These are phyloP conservation scores for Penicillium decumbens DNA, from an alignment of 2,329 filamentous ascomycete genomes.

Conservation along the genomic window DNA sequence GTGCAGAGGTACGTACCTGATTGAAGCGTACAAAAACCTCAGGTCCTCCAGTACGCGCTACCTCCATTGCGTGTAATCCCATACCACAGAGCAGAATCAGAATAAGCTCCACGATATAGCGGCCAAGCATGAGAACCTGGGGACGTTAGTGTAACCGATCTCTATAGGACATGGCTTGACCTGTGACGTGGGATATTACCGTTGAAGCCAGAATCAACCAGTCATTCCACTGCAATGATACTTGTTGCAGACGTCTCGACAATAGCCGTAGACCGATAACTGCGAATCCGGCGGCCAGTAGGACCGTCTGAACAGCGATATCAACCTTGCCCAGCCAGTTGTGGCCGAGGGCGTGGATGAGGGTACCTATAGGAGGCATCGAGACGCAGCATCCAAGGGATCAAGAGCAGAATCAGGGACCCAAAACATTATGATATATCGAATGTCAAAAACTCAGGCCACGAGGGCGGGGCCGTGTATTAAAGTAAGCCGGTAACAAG, in stretches of 20 bases:
- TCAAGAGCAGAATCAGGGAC: background rate
- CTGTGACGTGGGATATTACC: conserved; percentile 4
- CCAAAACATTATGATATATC: background rate
- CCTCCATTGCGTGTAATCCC: conserved; percentile 17
- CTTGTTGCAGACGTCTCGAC: conserved; percentile 13
- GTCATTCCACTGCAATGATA: conserved; percentile 15
- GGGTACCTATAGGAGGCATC: conserved; percentile 10
- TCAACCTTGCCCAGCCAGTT: conserved; percentile 20
- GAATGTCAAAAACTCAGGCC: background rate
- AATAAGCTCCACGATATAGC: conserved; percentile 19
- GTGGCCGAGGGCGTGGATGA: conserved; percentile 15
- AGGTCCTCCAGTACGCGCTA: conserved; percentile 6
- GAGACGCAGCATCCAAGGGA: background rate
- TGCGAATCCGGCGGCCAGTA: conserved; percentile 10
- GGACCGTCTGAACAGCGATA: conserved; percentile 18
- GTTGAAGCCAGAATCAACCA: conserved; percentile 15
- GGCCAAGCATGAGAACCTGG: conserved; percentile 16
- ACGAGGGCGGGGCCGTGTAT: conserved; percentile 3
- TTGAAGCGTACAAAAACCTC: conserved; percentile 10
- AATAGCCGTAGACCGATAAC: conserved; percentile 17
- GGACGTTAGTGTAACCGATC: background rate
- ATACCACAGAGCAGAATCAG: conserved; percentile 17
- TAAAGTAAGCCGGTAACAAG: conserved; percentile 1
- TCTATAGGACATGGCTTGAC: background rate
- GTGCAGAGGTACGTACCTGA: conserved; percentile 8